Conservation (phyloP, 306 rosid species). For the Rosa rugosa region DNA sequence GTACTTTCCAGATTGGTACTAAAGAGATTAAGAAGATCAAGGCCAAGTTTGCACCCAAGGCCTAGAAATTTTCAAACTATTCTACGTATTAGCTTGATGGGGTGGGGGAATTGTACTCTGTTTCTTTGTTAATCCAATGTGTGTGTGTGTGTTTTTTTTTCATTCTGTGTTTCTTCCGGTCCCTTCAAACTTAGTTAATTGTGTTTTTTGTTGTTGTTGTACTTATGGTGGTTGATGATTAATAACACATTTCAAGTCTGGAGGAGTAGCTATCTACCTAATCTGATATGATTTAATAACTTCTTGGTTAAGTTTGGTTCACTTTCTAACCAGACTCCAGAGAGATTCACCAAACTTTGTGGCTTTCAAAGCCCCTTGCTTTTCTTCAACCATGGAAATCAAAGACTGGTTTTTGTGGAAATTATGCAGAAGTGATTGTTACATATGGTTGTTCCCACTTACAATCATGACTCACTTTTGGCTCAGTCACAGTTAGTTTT, state of each 20-base stretch:
- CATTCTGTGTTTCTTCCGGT: background rate
- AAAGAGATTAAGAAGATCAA: slow-evolving; percentile 64
- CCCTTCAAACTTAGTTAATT: background rate
- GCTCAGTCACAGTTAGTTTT: background rate
- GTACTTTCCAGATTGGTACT: slow-evolving; percentile 62
- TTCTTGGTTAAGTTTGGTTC: background rate
- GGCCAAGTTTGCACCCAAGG: slow-evolving; percentile 63
- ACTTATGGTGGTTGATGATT: background rate
- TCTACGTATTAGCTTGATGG: background rate
- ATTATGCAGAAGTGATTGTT: background rate
- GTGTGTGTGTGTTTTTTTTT: background rate
- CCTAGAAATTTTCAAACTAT: slow-evolving; percentile 5
- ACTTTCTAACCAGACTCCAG: background rate
- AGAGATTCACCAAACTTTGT: background rate
- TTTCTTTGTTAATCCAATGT: background rate
- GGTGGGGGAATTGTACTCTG: slow-evolving; percentile 6
- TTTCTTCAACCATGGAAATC: too few species aligned
- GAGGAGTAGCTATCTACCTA: background rate
- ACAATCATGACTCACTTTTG: slow-evolving; percentile 2
- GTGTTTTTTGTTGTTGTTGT: background rate
- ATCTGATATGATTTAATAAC: background rate
- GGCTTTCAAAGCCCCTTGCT: background rate
- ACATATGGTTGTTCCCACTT: background rate
- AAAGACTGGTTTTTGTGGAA: background rate
- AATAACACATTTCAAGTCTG: background rate